These are phyloP conservation scores for Podospora conica DNA, from an alignment of 495 filamentous ascomycete species.

Conservation along the genomic window DNA sequence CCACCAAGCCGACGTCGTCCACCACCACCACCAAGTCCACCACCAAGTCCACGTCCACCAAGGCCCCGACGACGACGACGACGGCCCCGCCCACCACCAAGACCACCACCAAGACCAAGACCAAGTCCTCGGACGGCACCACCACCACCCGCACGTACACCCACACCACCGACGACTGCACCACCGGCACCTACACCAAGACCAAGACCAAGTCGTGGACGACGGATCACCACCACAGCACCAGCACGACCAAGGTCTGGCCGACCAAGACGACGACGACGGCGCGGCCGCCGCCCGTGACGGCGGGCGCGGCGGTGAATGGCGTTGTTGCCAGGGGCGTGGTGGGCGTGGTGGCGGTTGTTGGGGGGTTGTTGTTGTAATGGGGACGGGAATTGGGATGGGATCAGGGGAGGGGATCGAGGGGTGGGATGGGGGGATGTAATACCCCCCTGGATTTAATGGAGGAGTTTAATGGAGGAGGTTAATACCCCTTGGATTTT, in stretches of 20 bases:
- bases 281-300: not conserved
- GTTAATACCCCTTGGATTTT: no score
- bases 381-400: not conserved
- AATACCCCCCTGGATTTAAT: no score
- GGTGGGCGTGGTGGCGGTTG: conserved; percentile 10
- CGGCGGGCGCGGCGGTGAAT: conserved; percentile 6
- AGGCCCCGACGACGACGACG: not conserved
- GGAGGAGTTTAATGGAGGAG: no score
- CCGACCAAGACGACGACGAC: not conserved
- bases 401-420: no score
- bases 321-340: conserved; percentile 14
- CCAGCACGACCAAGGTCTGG: not conserved
- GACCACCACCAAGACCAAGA: not conserved
- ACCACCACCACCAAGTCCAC: not conserved
- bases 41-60: not conserved
- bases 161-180: not conserved
- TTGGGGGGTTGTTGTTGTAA: conserved; percentile 12
- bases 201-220: conserved; percentile 6
- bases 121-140: not conserved
- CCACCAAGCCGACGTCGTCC: not conserved
- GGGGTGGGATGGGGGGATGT: not conserved
- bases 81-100: not conserved
- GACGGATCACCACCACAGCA: not conserved
- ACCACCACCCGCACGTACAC: not conserved
- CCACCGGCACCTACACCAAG: conserved; percentile 1